A percentile compares a stretch with the other conserved stretches of the same genome.
phyloP scores from a whole-genome alignment of 2,329 filamentous ascomycete species.

The Fusarium graminum region DNA sequence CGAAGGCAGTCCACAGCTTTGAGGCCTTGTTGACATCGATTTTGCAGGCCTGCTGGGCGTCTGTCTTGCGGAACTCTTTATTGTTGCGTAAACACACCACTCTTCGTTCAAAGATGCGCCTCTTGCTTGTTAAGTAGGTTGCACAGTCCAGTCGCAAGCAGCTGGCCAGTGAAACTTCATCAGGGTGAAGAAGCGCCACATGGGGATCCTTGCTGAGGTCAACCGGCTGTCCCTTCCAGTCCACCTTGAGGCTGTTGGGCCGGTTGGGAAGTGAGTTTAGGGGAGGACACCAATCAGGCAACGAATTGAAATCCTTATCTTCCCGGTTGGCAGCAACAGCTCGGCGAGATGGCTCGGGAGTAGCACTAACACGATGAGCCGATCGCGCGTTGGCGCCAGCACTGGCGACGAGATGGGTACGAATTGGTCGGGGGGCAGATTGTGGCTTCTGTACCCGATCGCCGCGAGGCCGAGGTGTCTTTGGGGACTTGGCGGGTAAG shows the following conservation, averaged over 20 bases:
- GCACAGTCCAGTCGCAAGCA: slow-evolving; percentile 86
- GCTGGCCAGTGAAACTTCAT: slow-evolving; percentile 82
- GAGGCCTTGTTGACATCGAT: slow-evolving; percentile 98
- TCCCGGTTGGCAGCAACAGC: slow-evolving; percentile 76
- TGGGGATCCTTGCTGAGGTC: slow-evolving; percentile 81
- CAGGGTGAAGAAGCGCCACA: slow-evolving; percentile 77
- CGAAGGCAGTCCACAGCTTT: slow-evolving; percentile 90
- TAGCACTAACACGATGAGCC: slow-evolving; percentile 57
- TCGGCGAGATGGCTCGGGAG: slow-evolving; percentile 65
- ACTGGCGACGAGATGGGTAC: slow-evolving; percentile 46
- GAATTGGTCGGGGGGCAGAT: slow-evolving; percentile 54
- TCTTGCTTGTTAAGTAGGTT: slow-evolving; percentile 92
- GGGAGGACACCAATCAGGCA: slow-evolving; percentile 81
- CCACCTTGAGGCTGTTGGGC: slow-evolving; percentile 80
- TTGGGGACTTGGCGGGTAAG: slow-evolving; percentile 57
- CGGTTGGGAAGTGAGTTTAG: slow-evolving; percentile 73
- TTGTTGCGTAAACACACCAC: slow-evolving; percentile 74
- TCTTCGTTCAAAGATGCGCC: slow-evolving; percentile 86
- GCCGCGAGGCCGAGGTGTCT: slow-evolving; percentile 50
- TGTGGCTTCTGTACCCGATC: slow-evolving; percentile 56
- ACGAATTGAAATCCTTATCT: slow-evolving; percentile 81
- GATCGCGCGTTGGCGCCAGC: slow-evolving; percentile 46
- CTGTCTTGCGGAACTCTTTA: slow-evolving; percentile 94
- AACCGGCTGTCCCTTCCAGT: slow-evolving; percentile 86
- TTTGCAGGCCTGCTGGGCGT: slow-evolving; percentile 96